A percentile compares a stretch with the other conserved stretches of the same genome.
Evolutionary conservation across 345 rosid species (phyloP).

Genomic region (Corchorus capsularis): DNA sequence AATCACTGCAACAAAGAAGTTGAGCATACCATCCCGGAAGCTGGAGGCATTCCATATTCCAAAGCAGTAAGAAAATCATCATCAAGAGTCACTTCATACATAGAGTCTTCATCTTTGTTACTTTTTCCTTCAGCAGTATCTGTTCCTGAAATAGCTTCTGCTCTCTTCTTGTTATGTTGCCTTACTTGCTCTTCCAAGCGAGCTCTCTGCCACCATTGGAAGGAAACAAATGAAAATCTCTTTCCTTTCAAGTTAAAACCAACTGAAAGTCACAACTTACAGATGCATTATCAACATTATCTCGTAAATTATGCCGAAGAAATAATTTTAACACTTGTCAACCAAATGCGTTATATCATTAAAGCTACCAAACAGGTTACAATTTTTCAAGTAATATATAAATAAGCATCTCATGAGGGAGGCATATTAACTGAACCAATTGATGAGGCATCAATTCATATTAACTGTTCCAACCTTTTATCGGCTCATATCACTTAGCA

Average conservation of each 20-base stretch:
- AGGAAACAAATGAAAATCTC: conserved; percentile 11
- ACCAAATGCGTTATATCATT: neutral
- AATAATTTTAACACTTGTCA: neutral
- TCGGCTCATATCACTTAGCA: no score
- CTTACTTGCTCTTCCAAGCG: conserved; percentile 95
- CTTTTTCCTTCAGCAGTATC: conserved; percentile 31
- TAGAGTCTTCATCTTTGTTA: conserved; percentile 58
- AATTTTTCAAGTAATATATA: neutral
- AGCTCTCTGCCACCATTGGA: conserved; percentile 53
- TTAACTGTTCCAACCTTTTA: no score
- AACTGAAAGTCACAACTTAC: neutral
- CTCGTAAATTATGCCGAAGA: neutral
- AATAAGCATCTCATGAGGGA: neutral
- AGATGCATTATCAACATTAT: neutral
- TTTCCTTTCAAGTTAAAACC: conserved; percentile 12
- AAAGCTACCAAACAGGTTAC: neutral
- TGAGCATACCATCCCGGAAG: conserved; percentile 85
- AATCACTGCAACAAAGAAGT: neutral
- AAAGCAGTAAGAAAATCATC: conserved; percentile 95
- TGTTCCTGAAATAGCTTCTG: conserved; percentile 38
- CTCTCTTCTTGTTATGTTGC: conserved; percentile 82
- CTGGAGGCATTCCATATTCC: conserved; percentile 99
- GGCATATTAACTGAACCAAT: neutral
- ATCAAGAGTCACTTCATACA: conserved; percentile 86
- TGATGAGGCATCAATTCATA: neutral